Evolutionary conservation across 2,329 filamentous ascomycete genomes (phyloP), one percentile per base, ranked within the genome.

Genomic region (Incumbomyces lentus): DNA sequence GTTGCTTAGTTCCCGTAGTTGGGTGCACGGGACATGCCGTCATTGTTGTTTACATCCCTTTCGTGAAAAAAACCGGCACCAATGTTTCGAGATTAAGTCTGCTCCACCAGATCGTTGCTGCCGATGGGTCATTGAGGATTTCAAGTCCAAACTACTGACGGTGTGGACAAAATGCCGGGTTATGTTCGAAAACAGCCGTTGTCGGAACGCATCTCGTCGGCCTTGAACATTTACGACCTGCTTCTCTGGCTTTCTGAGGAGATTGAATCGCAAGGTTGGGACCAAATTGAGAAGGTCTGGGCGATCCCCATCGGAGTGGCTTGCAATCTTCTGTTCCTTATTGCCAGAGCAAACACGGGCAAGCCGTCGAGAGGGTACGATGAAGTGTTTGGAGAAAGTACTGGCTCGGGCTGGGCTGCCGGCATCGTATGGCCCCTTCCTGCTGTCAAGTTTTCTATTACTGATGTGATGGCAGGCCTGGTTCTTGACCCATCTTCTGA

Each of bases 241-340:
- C 69, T 92, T 45, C 78, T 98, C 14, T 95, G 87, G 84, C 66
- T 94, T 1, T 93, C 86, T 0, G 90, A 96, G 63, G 86, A 95
- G 67, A 76, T 98, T 50, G 89, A 95, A 62, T 87, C 87, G 22
- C 82, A 84, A 60, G 86, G 95, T 58, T 93, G 88, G 81, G 86
- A 95, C 56, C 86, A 90, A 16, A 70, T 78, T 50, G 70, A 80
- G 51, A 82, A 85, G 55, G 69, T 80, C 31, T 83, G 86, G 63
- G 84, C 86, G 19, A 77, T 80, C 4, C 81, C 86, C 43, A 69
- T 94, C 14, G 90, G 88, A 4, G 57, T 95, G 22, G 75, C 62
- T 0, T 71, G 89, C 58, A 96, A 96, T 64, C 67, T 94, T 34
- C 56, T 82, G 29, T 90, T 95, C 61, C 71, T 95, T 45, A 67